Evolutionary conservation across 306 rosid genomes (phyloP).

Genomic region (Adenanthera pavonina): DNA sequence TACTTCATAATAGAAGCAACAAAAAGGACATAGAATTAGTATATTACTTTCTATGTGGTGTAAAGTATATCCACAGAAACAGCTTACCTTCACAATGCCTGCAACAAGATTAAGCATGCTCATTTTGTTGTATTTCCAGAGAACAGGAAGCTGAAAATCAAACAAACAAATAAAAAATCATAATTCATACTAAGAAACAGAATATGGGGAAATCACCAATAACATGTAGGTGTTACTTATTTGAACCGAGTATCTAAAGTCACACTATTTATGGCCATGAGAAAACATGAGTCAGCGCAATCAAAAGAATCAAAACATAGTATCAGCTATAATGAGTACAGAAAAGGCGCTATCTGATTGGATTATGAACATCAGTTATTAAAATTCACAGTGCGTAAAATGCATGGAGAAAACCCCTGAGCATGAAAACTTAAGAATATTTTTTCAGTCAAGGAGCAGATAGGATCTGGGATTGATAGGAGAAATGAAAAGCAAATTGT

Average conservation of each 20-base stretch:
- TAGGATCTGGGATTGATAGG: background rate
- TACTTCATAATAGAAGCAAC: conserved; percentile 7
- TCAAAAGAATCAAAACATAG: conserved; percentile 10
- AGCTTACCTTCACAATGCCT: conserved; percentile 75
- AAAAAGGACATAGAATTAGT: conserved; percentile 20
- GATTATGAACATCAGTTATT: conserved; percentile 7
- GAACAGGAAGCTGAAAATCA: conserved; percentile 71
- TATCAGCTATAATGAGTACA: conserved; percentile 3
- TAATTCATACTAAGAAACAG: conserved; percentile 25
- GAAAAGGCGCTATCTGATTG: conserved; percentile 4
- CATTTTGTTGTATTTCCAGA: conserved; percentile 90
- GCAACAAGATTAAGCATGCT: conserved; percentile 93
- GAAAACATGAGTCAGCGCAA: conserved; percentile 1
- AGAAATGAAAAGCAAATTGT: conserved; percentile 9
- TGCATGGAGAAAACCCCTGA: conserved; percentile 9
- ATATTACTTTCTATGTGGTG: conserved; percentile 3
- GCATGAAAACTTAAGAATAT: background rate
- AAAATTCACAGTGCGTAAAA: background rate
- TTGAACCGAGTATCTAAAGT: conserved; percentile 29
- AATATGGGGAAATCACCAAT: background rate
- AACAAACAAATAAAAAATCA: conserved; percentile 33
- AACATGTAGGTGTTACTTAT: conserved; percentile 23
- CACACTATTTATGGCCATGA: background rate
- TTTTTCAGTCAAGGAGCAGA: background rate
- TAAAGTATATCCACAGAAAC: conserved; percentile 35